Evolutionary conservation across 768 basidiomycete species (phyloP).

Genomic region (Tylopilus cervinicoccineus): DNA sequence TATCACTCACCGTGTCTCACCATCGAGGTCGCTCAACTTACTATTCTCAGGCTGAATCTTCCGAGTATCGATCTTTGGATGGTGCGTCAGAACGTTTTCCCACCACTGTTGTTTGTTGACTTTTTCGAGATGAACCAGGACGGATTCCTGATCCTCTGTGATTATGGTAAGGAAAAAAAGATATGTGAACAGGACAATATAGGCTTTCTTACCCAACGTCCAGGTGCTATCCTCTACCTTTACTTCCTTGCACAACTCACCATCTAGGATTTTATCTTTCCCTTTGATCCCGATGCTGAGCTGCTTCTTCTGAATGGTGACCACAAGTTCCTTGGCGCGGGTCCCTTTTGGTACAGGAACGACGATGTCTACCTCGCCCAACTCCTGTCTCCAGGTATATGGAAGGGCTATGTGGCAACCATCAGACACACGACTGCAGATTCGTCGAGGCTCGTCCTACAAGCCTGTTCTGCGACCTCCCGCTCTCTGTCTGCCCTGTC

Average conservation of each 20-base stretch:
- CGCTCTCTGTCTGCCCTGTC: slow-evolving; percentile 66
- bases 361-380: slow-evolving; percentile 79
- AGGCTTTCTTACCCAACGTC: slow-evolving; percentile 68
- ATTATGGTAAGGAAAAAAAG: slow-evolving; percentile 13
- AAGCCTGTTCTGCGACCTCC: slow-evolving; percentile 79
- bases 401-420: slow-evolving; percentile 60
- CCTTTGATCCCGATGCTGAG: slow-evolving; percentile 84
- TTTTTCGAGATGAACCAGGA: slow-evolving; percentile 83
- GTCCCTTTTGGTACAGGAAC: slow-evolving; percentile 88
- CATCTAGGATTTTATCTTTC: slow-evolving; percentile 79
- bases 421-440: slow-evolving; percentile 20
- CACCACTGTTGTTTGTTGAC: slow-evolving; percentile 91
- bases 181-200: slow-evolving; percentile 1
- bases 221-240: slow-evolving; percentile 97
- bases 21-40: slow-evolving; percentile 93
- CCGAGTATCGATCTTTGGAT: slow-evolving; percentile 93
- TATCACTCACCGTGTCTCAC: slow-evolving; percentile 75
- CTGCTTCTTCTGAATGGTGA: slow-evolving; percentile 77
- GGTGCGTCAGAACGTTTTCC: slow-evolving; percentile 93
- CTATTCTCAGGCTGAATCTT: slow-evolving; percentile 96
- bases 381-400: slow-evolving; percentile 87
- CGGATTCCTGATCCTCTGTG: slow-evolving; percentile 70
- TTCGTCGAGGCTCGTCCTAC: slow-evolving; percentile 41
- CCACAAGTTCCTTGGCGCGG: slow-evolving; percentile 66
- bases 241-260: slow-evolving; percentile 89